Evolutionary conservation across 805 yeast genomes (phyloP), one percentile per base, ranked within the genome.

Genomic region (Starmerella bombi): DNA sequence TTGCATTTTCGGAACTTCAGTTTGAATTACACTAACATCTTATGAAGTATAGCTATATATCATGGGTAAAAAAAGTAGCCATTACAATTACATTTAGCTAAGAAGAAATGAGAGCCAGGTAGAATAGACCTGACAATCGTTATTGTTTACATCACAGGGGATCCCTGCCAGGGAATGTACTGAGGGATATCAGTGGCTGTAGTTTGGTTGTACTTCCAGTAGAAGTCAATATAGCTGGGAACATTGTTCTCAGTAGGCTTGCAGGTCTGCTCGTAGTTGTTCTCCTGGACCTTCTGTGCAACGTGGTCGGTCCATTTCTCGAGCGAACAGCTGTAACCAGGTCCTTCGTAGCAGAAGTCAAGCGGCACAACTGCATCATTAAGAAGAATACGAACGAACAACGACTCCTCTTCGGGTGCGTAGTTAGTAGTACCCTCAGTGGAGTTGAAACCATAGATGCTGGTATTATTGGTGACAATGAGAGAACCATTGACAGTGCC

Each of bases 331-430:
- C 69, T 60, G 53, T 63, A 70, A 1, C 75, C 75, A 8, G 78
- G 78, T 3, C 79, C 79, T 32, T 59, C 54, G 32, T 63, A 59
- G 53, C 77, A 72, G 28, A 54, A 50, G 18, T 65, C 64, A 25
- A 70, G 52, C 22, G 77, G 76, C 35, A 69, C 58, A 19, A 73
- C 75, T 1, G 74, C 74, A 45, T 72, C 77, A 50, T 73, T 72
- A 16, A 71, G 48, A 5, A 70, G 56, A 28, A 63, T 59, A 54
- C 77, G 66, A 14, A 72, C 71, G 50, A 59, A 74, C 15, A 50
- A 47, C 4, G 57, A 56, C 7, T 46, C 40, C 9, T 29, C 32
- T 10, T 25, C 32, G 15, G 32, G 25, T 18, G n/a, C 14, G 38
- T 16, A 18, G 32, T 40, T 34, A 19, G 43, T 30, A 7, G 42